Conservation (phyloP, 768 basidiomycete genomes). For the Cystoderma amianthinum region DNA sequence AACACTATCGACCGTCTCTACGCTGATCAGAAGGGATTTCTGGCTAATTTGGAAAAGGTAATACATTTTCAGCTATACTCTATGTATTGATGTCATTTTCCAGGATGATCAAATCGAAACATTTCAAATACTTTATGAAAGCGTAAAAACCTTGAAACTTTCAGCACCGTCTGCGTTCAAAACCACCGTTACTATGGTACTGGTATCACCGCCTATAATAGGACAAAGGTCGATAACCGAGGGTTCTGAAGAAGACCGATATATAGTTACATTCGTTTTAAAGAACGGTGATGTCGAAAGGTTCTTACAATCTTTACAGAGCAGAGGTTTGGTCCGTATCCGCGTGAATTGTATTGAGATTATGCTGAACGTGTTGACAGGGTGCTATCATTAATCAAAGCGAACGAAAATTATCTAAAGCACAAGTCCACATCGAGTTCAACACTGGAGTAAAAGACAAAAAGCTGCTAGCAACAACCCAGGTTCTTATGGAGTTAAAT, state of each 20-base stretch:
- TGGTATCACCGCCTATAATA: conserved; percentile 31
- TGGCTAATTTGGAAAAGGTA: conserved; percentile 44
- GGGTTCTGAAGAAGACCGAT: conserved; percentile 10
- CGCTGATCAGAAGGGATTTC: conserved; percentile 41
- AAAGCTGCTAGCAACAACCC: conserved; percentile 1
- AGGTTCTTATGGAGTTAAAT: not conserved
- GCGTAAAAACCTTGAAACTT: conserved; percentile 16
- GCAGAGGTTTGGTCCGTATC: conserved; percentile 39
- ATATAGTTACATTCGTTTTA: conserved; percentile 30
- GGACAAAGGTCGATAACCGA: conserved; percentile 17
- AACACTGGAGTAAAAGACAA: conserved; percentile 8
- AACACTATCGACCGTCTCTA: conserved; percentile 39
- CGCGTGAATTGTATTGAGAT: conserved; percentile 1
- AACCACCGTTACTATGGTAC: conserved; percentile 19
- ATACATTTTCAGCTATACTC: not conserved
- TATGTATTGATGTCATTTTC: not conserved
- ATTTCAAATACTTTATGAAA: conserved; percentile 35
- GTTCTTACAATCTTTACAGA: conserved; percentile 33
- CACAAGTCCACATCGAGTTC: conserved; percentile 12
- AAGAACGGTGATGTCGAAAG: conserved; percentile 20
- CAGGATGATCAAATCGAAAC: conserved; percentile 48
- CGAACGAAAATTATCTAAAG: conserved; percentile 16
- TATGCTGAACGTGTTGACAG: not conserved
- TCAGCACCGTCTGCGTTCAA: conserved; percentile 16
- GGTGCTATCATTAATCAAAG: conserved; percentile 7